phyloP scores from a whole-genome alignment of 2,329 filamentous ascomycete genomes.

The Acrocalymma vagum region DNA sequence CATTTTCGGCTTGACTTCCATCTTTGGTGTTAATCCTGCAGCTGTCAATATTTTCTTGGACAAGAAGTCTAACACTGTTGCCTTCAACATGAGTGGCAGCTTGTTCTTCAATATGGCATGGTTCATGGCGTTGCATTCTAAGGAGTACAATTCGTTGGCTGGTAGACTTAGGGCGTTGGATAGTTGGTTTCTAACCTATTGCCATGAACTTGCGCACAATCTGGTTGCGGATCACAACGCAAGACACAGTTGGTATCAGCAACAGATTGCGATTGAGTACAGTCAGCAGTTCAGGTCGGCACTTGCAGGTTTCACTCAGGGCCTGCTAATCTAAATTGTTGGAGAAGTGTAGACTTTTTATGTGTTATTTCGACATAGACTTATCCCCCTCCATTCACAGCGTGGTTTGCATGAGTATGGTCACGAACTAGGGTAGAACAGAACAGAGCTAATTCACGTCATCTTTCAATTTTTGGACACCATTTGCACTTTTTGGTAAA shows the following conservation, averaged over 20 bases:
- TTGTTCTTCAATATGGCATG: conserved; percentile 95
- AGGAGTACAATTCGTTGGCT: conserved; percentile 29
- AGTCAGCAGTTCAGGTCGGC: conserved; percentile 39
- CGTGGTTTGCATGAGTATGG: no score
- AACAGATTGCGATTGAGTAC: conserved; percentile 49
- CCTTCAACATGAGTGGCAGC: conserved; percentile 87
- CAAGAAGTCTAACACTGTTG: conserved; percentile 79
- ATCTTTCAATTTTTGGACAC: no score
- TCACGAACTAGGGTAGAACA: no score
- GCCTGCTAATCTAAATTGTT: conserved; percentile 22
- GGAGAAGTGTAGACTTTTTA: no score
- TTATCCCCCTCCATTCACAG: no score
- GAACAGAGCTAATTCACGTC: no score
- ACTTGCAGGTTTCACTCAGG: conserved; percentile 32
- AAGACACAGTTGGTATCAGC: conserved; percentile 47
- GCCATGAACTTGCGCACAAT: conserved; percentile 96
- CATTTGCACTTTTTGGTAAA: no score
- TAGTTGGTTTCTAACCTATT: conserved; percentile 94
- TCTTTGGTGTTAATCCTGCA: conserved; percentile 73
- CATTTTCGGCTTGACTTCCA: conserved; percentile 41
- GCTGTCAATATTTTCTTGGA: conserved; percentile 91
- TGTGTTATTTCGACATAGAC: no score
- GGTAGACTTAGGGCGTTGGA: conserved; percentile 62
- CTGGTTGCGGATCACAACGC: conserved; percentile 74
- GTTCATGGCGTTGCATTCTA: conserved; percentile 77